Conservation (phyloP, 441 rosid genomes). For the Pelargonium myrrhifolium region DNA sequence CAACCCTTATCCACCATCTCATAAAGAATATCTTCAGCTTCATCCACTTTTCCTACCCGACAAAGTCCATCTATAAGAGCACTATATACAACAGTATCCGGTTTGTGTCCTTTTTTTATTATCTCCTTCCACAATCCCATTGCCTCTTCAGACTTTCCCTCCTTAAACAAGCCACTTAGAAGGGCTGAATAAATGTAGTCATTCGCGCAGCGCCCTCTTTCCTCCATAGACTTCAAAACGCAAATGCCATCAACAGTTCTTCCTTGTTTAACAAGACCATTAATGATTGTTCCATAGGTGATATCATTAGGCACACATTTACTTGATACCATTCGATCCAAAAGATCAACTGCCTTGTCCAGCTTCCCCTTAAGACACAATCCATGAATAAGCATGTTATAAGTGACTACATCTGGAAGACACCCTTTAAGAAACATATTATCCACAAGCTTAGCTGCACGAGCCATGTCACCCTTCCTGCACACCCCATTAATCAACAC, state of each 20-base stretch:
- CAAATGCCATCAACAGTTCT: constrained; percentile 46
- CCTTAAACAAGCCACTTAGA: constrained; percentile 71
- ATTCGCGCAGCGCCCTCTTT: constrained; percentile 52
- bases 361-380: constrained; percentile 70
- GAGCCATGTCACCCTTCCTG: constrained; percentile 63
- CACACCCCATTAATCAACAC: constrained; percentile 80
- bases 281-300: constrained; percentile 69
- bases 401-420: constrained; percentile 66
- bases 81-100: constrained; percentile 60
- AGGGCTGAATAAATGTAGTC: constrained; percentile 59
- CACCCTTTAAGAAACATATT: constrained; percentile 94
- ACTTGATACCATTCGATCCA: constrained; percentile 63
- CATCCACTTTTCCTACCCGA: constrained; percentile 53
- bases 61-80: constrained; percentile 72
- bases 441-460: constrained; percentile 78
- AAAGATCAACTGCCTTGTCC: constrained; percentile 77
- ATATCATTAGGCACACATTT: constrained; percentile 73
- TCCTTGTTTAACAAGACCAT: constrained; percentile 75
- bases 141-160: constrained; percentile 57
- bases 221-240: constrained; percentile 55
- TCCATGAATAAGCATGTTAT: constrained; percentile 82
- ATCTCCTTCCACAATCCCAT: constrained; percentile 54
- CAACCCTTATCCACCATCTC: constrained; percentile 57
- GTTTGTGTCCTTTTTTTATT: constrained; percentile 44
- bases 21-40: constrained; percentile 47